Evolutionary conservation across 352 stramenopile species (phyloP).

Genomic region (Globisporangium apiculatum): DNA sequence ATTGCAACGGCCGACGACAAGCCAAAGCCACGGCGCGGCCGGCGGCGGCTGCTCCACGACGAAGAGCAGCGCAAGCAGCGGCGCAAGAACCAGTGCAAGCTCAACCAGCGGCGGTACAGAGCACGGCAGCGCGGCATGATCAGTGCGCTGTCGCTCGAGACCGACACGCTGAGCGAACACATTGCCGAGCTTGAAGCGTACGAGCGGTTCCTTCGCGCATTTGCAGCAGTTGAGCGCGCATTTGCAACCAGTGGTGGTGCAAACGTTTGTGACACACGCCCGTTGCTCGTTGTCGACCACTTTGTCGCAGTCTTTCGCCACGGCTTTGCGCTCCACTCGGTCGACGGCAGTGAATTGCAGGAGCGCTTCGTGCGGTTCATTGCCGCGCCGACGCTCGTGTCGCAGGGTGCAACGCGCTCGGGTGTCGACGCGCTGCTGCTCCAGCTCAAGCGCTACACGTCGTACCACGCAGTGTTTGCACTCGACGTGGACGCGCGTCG

Average conservation of each 20-base stretch:
- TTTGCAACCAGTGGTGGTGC: background rate
- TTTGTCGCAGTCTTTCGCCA: constrained; percentile 45
- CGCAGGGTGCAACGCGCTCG: constrained; percentile 23
- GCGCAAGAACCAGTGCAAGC: constrained; percentile 67
- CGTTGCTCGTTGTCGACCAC: constrained; percentile 36
- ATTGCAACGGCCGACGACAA: background rate
- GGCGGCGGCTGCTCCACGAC: constrained; percentile 48
- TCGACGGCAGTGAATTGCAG: constrained; percentile 44
- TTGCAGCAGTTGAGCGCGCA: constrained; percentile 9
- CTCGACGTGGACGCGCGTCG: constrained; percentile 13
- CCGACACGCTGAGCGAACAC: constrained; percentile 33
- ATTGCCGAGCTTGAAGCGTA: constrained; percentile 44
- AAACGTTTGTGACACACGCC: constrained; percentile 10
- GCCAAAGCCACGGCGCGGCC: constrained; percentile 25
- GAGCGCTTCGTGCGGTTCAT: constrained; percentile 50
- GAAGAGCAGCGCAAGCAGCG: constrained; percentile 50
- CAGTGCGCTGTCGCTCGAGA: constrained; percentile 50
- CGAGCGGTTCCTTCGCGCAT: constrained; percentile 33
- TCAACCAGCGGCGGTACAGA: constrained; percentile 69
- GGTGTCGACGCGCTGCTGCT: constrained; percentile 45
- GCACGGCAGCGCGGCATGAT: constrained; percentile 56
- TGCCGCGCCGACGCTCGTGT: constrained; percentile 24
- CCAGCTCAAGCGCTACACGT: constrained; percentile 66
- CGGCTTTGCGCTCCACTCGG: constrained; percentile 61
- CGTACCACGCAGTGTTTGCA: constrained; percentile 54